phyloP scores from a whole-genome alignment of 768 basidiomycete genomes.

The Tubosaeta sp. region DNA sequence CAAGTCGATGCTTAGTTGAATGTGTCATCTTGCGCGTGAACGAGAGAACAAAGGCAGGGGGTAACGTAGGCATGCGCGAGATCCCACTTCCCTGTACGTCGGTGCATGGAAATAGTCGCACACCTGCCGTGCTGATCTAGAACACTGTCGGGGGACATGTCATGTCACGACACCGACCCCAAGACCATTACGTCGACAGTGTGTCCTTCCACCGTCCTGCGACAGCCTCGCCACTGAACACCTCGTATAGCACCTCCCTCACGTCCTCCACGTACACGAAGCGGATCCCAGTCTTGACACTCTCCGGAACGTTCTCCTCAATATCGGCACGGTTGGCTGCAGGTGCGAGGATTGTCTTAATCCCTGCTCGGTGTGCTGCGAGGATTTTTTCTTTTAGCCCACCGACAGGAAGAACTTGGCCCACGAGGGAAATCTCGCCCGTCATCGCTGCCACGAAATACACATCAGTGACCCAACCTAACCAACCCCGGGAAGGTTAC shows the following conservation, averaged over 20 bases:
- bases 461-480: not conserved
- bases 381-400: slow-evolving; percentile 96
- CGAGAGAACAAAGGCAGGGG: not conserved
- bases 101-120: not conserved
- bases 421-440: slow-evolving; percentile 94
- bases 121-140: not conserved
- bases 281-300: slow-evolving; percentile 91
- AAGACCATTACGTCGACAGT: slow-evolving; percentile 29
- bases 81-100: not conserved
- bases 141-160: not conserved
- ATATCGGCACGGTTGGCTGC: slow-evolving; percentile 90
- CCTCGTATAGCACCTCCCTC: slow-evolving; percentile 82
- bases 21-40: not conserved
- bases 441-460: slow-evolving; percentile 73
- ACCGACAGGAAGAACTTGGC: slow-evolving; percentile 94
- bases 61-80: not conserved
- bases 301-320: slow-evolving; percentile 94
- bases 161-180: not conserved
- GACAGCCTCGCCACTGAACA: slow-evolving; percentile 63
- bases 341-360: slow-evolving; percentile 86
- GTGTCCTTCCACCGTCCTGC: slow-evolving; percentile 68
- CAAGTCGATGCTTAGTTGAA: not conserved
- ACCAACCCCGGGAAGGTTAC: slow-evolving; percentile 21
- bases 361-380: slow-evolving; percentile 94
- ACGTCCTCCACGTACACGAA: slow-evolving; percentile 97